Conservation (phyloP, 192 early-diverging fungal genomes). For the Obelidium mucronatum region DNA sequence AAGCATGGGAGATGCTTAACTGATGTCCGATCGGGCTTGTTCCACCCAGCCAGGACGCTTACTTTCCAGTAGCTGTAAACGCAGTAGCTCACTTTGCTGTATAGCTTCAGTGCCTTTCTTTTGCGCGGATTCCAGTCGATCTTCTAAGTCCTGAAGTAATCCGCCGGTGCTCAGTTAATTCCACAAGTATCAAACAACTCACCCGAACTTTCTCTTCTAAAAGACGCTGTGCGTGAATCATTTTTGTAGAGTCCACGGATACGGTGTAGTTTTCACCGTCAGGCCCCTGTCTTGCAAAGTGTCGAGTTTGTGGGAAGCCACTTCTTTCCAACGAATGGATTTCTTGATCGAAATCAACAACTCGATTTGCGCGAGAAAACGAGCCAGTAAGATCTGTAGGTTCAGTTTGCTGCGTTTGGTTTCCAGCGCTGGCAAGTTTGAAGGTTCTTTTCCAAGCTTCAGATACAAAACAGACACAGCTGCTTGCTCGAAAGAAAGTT, state of each 20-base stretch:
- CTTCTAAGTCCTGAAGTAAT: constrained; percentile 24
- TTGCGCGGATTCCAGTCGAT: constrained; percentile 27
- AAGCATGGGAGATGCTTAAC: not conserved
- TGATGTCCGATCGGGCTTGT: constrained; percentile 9
- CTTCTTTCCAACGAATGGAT: constrained; percentile 3
- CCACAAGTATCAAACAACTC: not conserved
- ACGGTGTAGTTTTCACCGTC: constrained; percentile 5
- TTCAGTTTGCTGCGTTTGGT: too few species aligned
- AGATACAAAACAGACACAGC: not conserved
- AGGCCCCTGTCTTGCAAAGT: constrained; percentile 6
- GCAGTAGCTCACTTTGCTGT: constrained; percentile 47
- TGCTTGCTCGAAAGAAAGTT: too few species aligned
- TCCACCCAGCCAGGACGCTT: constrained; percentile 45
- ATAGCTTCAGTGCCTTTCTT: constrained; percentile 30
- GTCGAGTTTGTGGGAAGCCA: constrained; percentile 8
- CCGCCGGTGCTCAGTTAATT: too few species aligned
- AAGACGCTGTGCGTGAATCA: constrained; percentile 5
- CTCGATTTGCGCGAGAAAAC: constrained; percentile 1
- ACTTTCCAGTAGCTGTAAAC: constrained; percentile 47
- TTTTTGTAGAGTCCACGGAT: not conserved
- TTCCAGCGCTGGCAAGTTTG: too few species aligned
- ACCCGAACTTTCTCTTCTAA: constrained; percentile 34
- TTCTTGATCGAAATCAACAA: constrained; percentile 22
- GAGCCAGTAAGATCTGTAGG: not conserved
- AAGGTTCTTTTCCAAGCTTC: too few species aligned